A percentile compares a stretch with the other conserved stretches of the same genome.
These are phyloP conservation scores for Graphiopsis chlorocephala DNA, from an alignment of 2,329 filamentous ascomycete species.

Conservation along the genomic window DNA sequence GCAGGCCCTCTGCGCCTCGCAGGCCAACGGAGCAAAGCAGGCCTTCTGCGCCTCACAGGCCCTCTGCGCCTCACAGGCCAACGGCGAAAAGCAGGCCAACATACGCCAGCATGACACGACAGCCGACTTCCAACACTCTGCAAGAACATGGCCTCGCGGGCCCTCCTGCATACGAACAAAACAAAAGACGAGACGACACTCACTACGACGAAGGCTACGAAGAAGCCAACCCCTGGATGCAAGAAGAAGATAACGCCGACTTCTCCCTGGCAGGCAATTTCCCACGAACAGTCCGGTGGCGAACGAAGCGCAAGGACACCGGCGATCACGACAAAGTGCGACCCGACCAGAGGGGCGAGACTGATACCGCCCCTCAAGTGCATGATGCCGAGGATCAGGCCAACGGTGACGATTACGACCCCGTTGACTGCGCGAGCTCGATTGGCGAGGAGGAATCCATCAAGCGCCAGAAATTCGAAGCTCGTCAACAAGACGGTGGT, in stretches of 20 bases:
- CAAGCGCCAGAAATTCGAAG: slow-evolving; percentile 6
- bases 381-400: slow-evolving; percentile 1
- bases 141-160: slow-evolving; percentile 4
- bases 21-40: not conserved
- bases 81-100: not conserved
- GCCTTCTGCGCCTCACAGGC: not conserved
- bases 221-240: slow-evolving; percentile 27
- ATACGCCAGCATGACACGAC: not conserved
- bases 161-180: not conserved
- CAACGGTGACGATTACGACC: not conserved
- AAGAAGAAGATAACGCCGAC: slow-evolving; percentile 19
- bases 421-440: slow-evolving; percentile 5
- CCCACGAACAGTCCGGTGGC: slow-evolving; percentile 27
- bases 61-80: not conserved
- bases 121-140: not conserved
- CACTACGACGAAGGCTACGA: slow-evolving; percentile 29
- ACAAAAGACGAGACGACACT: slow-evolving; percentile 22
- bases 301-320: slow-evolving; percentile 15
- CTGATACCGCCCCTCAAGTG: slow-evolving; percentile 26
- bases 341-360: slow-evolving; percentile 23
- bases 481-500: slow-evolving; percentile 5
- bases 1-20: not conserved
- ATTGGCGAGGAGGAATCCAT: slow-evolving; percentile 4
- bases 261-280: slow-evolving; percentile 28
- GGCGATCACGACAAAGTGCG: slow-evolving; percentile 16